A percentile compares a stretch with the other conserved stretches of the same genome.
phyloP scores from a whole-genome alignment of 352 stramenopile species.

The Phytophthora chlamydospora region DNA sequence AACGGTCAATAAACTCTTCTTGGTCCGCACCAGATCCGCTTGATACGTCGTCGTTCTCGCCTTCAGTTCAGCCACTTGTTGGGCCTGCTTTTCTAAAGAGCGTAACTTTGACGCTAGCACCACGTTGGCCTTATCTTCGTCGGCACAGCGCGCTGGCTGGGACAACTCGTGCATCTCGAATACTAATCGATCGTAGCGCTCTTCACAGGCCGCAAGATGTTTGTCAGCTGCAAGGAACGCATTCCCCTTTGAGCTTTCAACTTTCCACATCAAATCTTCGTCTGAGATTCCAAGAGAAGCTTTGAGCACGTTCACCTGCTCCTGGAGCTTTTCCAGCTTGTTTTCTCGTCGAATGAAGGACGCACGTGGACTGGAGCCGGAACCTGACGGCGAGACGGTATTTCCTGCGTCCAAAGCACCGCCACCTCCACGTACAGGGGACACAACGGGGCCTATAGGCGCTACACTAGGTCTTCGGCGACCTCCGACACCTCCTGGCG shows the following conservation, averaged over 20 bases:
- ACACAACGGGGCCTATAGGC: constrained; percentile 39
- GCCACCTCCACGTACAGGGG: not conserved
- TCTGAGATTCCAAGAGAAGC: constrained; percentile 74
- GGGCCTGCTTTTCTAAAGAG: constrained; percentile 41
- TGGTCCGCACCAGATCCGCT: constrained; percentile 41
- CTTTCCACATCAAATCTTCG: constrained; percentile 81
- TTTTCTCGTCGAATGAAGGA: constrained; percentile 53
- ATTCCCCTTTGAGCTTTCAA: constrained; percentile 78
- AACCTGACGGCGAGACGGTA: not conserved
- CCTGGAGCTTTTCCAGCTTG: constrained; percentile 68
- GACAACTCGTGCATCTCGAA: constrained; percentile 70
- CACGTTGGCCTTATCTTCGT: constrained; percentile 58
- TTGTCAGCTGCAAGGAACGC: constrained; percentile 68
- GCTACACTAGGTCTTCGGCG: constrained; percentile 58
- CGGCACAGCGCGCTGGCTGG: constrained; percentile 43
- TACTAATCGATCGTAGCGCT: constrained; percentile 68
- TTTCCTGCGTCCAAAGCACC: not conserved
- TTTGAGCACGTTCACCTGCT: constrained; percentile 80
- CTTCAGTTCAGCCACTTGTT: constrained; percentile 52
- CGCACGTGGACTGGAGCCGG: constrained; percentile 19
- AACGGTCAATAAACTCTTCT: constrained; percentile 51
- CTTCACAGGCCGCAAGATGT: constrained; percentile 59
- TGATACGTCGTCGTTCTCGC: constrained; percentile 38
- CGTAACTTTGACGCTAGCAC: constrained; percentile 54
- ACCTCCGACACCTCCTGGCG: constrained; percentile 25